phyloP scores from a whole-genome alignment of 768 basidiomycete species.

The Termitomyces sp. region DNA sequence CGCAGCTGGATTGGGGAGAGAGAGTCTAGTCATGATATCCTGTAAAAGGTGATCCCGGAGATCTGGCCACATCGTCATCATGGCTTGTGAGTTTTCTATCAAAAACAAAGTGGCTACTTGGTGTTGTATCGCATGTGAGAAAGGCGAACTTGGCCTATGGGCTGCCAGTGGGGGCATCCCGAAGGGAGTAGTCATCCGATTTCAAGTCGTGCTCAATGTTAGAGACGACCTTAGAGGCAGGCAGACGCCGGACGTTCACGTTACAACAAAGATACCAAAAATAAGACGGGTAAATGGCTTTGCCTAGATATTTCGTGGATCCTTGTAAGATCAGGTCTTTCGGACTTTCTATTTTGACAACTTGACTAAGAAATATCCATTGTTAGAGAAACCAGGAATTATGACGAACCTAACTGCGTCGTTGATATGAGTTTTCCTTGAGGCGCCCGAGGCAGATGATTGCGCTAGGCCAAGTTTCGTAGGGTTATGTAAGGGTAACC shows the following conservation, averaged over 20 bases:
- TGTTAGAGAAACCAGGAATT: constrained; percentile 3
- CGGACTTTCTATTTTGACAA: constrained; percentile 37
- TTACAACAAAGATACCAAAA: constrained; percentile 5
- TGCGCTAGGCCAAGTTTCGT: constrained; percentile 7
- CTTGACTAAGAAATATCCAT: constrained; percentile 17
- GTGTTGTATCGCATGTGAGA: constrained; percentile 20
- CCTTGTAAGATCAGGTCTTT: constrained; percentile 34
- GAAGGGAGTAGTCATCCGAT: constrained; percentile 9
- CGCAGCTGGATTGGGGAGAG: constrained; percentile 31
- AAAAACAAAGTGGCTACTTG: constrained; percentile 42
- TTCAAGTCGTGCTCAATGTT: background rate
- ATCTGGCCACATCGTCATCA: constrained; percentile 43
- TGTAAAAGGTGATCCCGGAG: constrained; percentile 44
- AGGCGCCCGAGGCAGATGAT: constrained; percentile 7
- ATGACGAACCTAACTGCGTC: constrained; percentile 14
- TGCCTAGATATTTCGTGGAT: constrained; percentile 27
- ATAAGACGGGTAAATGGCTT: constrained; percentile 8
- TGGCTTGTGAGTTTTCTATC: constrained; percentile 51
- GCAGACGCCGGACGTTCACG: constrained; percentile 3
- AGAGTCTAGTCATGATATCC: constrained; percentile 37
- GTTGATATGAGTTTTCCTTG: background rate
- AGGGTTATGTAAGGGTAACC: constrained; percentile 18
- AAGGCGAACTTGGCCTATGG: constrained; percentile 12
- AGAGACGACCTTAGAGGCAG: constrained; percentile 1
- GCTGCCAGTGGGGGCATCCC: background rate